Evolutionary conservation across 805 yeast genomes (phyloP).

Genomic region (Torulaspora delbrueckii): DNA sequence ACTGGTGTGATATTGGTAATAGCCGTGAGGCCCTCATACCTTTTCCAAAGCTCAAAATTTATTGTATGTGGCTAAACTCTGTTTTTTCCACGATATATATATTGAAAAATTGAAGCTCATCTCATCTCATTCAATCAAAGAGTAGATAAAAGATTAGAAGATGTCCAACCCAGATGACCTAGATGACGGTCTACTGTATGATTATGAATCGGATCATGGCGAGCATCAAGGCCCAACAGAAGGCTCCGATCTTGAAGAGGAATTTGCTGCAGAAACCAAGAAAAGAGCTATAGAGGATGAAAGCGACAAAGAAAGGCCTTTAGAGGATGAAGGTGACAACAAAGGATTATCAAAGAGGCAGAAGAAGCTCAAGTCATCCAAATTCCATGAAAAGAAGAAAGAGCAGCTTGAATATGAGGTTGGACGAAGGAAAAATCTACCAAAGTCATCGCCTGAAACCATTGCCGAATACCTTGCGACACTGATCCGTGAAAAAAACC

Average conservation of each 20-base stretch:
- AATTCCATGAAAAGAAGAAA: slow-evolving; percentile 59
- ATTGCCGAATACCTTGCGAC: slow-evolving; percentile 66
- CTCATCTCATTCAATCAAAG: slow-evolving; percentile 7
- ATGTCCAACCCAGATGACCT: slow-evolving; percentile 58
- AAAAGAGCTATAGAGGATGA: slow-evolving; percentile 20
- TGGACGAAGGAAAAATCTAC: slow-evolving; percentile 50
- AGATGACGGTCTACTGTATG: slow-evolving; percentile 72
- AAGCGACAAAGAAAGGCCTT: slow-evolving; percentile 8
- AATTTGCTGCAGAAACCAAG: slow-evolving; percentile 18
- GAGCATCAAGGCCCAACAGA: slow-evolving; percentile 21
- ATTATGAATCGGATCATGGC: slow-evolving; percentile 36
- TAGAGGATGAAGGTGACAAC: slow-evolving; percentile 24
- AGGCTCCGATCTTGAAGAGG: slow-evolving; percentile 15
- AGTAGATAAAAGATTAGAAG: neutral
- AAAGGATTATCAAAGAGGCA: slow-evolving; percentile 30
- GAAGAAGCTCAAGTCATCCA: slow-evolving; percentile 34
- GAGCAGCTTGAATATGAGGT: slow-evolving; percentile 62
- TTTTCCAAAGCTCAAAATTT: no score
- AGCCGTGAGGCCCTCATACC: neutral
- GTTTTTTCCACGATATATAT: neutral
- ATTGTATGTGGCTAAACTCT: no score
- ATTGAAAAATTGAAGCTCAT: slow-evolving; percentile 7
- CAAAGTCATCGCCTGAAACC: slow-evolving; percentile 51
- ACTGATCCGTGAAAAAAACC: slow-evolving; percentile 52
- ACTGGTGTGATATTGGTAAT: no score